Percentiles rank a stretch among this genome's conserved stretches.
These are phyloP conservation scores for Candida pseudocylindracea DNA, from an alignment of 1,139 yeast genomes.

Conservation along the genomic window DNA sequence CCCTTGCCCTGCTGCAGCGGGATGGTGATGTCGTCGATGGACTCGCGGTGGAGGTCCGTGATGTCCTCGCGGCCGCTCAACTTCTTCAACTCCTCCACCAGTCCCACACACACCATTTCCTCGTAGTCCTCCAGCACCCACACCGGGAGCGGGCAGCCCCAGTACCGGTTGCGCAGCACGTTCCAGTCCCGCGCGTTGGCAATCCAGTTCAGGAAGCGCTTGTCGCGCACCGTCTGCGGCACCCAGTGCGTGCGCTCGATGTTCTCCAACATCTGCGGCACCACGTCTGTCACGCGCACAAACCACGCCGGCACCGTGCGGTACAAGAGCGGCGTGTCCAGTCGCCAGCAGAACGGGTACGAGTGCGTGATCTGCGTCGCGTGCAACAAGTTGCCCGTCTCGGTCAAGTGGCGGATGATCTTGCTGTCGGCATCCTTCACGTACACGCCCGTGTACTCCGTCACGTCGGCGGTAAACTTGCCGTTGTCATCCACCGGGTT, in stretches of 20 bases:
- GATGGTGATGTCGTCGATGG: conserved; percentile 75
- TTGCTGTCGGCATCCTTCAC: conserved; percentile 92
- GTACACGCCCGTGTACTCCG: conserved; percentile 60
- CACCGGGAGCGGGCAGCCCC: conserved; percentile 99
- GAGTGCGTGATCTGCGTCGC: conserved; percentile 81
- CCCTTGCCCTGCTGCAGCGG: conserved; percentile 92
- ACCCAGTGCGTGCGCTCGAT: conserved; percentile 89
- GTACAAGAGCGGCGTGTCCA: conserved; percentile 91
- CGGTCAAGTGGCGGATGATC: conserved; percentile 70
- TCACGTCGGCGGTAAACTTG: conserved; percentile 49
- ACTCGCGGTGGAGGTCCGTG: conserved; percentile 85
- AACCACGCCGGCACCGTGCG: conserved; percentile 99
- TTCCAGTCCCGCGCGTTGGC: conserved; percentile 99
- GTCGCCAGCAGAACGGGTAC: conserved; percentile 99
- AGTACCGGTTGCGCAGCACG: conserved; percentile 90
- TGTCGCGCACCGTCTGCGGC: conserved; percentile 73
- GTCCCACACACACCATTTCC: conserved; percentile 86
- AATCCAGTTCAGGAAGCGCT: conserved; percentile 94
- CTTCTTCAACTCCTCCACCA: conserved; percentile 65
- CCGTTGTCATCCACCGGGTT: conserved; percentile 92
- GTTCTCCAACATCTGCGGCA: conserved; percentile 76
- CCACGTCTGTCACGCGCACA: conserved; percentile 65
- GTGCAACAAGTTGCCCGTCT: conserved; percentile 49
- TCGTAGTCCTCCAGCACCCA: conserved; percentile 92
- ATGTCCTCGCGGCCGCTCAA: conserved; percentile 65